phyloP scores from a whole-genome alignment of 1,284 basidiomycete genomes.

The Porphyrellus sp. region DNA sequence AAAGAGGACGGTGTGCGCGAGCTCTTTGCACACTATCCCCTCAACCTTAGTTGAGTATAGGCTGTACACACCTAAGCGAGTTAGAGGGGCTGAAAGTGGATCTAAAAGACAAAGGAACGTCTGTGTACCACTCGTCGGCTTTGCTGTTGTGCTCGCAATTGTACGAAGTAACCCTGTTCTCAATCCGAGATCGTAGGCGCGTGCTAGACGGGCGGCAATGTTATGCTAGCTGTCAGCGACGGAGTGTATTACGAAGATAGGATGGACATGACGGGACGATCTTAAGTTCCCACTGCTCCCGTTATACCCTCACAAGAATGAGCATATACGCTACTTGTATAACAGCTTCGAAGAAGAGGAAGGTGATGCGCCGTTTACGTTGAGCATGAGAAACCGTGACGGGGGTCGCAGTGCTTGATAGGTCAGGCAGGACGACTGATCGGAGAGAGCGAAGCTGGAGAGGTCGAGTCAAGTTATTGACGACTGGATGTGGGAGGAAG shows the following conservation, averaged over 20 bases:
- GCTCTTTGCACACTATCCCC: too few species aligned
- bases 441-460: slow-evolving; percentile 84
- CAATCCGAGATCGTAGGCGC: too few species aligned
- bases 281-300: not conserved
- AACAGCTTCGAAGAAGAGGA: slow-evolving; percentile 75
- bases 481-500: not conserved
- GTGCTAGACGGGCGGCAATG: too few species aligned
- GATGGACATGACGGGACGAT: not conserved
- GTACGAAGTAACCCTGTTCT: too few species aligned
- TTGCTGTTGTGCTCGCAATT: too few species aligned
- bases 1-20: too few species aligned
- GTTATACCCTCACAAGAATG: slow-evolving; percentile 59
- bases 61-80: too few species aligned
- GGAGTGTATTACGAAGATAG: not conserved
- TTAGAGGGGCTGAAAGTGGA: too few species aligned
- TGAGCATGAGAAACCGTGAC: slow-evolving; percentile 77
- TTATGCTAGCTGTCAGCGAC: not conserved
- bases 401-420: slow-evolving; percentile 37
- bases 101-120: too few species aligned
- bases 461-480: not conserved
- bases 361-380: slow-evolving; percentile 77
- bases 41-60: too few species aligned
- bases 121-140: too few species aligned
- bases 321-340: slow-evolving; percentile 84
- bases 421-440: slow-evolving; percentile 79